phyloP scores from a whole-genome alignment of 2,329 filamentous ascomycete species.

The Pezicula rhizophila region DNA sequence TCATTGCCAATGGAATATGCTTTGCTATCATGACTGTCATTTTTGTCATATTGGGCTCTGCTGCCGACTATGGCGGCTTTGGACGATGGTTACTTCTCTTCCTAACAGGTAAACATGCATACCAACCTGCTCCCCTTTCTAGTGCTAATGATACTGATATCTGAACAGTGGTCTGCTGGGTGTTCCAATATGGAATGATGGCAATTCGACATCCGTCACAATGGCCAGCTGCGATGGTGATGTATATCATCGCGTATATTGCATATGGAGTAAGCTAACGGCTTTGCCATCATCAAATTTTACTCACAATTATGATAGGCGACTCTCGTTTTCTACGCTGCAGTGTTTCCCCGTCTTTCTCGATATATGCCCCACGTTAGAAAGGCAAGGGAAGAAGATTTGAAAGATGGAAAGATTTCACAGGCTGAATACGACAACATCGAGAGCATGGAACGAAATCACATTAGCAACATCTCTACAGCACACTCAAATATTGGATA shows the following conservation, averaged over 20 bases:
- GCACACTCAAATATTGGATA: conserved; percentile 38
- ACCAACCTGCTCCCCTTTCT: too few relatives aligned
- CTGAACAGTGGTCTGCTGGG: conserved; percentile 28
- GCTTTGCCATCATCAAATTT: neutral
- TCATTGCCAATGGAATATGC: conserved; percentile 36
- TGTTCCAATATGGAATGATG: conserved; percentile 35
- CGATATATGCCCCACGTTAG: conserved; percentile 35
- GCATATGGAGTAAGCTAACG: conserved; percentile 23
- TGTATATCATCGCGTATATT: conserved; percentile 35
- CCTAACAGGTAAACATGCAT: conserved; percentile 24
- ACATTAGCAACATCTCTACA: conserved; percentile 36
- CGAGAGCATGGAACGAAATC: conserved; percentile 35
- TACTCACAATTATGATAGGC: conserved; percentile 15
- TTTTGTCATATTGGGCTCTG: conserved; percentile 35
- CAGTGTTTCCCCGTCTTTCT: conserved; percentile 33
- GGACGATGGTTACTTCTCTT: conserved; percentile 33
- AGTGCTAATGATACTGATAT: too few relatives aligned
- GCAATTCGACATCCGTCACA: conserved; percentile 30
- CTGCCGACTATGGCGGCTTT: conserved; percentile 36
- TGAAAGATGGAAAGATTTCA: conserved; percentile 31
- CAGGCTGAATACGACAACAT: conserved; percentile 33
- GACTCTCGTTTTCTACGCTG: conserved; percentile 36
- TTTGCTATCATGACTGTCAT: conserved; percentile 36
- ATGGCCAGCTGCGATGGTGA: conserved; percentile 34
- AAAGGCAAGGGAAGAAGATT: conserved; percentile 34